Conservation (phyloP, 2,329 filamentous ascomycete genomes). For the Cladosporium colombiae region DNA sequence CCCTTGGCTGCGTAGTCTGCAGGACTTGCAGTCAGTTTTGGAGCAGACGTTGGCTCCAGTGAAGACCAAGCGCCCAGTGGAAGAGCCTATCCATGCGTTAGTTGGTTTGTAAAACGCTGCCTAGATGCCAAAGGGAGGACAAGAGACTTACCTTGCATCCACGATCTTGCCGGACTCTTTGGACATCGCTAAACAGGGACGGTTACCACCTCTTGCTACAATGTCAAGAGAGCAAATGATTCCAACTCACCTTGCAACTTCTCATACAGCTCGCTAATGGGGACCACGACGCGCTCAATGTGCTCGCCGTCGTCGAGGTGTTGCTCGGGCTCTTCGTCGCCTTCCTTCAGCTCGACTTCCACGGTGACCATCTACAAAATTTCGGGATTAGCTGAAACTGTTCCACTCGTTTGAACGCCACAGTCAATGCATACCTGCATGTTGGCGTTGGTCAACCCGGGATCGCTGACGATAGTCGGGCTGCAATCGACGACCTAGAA, state of each 20-base stretch:
- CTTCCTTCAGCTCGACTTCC: constrained; percentile 54
- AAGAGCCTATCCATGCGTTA: constrained; percentile 49
- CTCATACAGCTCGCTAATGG: constrained; percentile 58
- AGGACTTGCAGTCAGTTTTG: constrained; percentile 29
- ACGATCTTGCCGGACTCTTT: constrained; percentile 54
- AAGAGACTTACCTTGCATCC: constrained; percentile 46
- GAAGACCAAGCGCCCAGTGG: constrained; percentile 61
- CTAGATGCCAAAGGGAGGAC: background rate
- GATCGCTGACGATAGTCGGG: constrained; percentile 67
- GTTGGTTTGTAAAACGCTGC: background rate
- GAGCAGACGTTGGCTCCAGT: constrained; percentile 42
- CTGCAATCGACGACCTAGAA: constrained; percentile 50
- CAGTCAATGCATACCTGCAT: constrained; percentile 48
- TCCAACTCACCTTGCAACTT: constrained; percentile 48
- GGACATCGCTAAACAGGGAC: constrained; percentile 31
- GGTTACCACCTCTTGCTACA: constrained; percentile 26
- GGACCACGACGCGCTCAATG: constrained; percentile 62
- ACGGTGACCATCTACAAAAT: constrained; percentile 54
- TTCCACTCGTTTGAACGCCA: background rate
- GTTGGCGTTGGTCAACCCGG: constrained; percentile 61
- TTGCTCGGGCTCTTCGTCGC: constrained; percentile 58
- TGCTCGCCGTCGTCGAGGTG: constrained; percentile 62
- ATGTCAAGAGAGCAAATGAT: background rate
- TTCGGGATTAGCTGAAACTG: background rate
- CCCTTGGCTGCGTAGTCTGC: constrained; percentile 34